Base-by-base conservation (phyloP, 1,284 basidiomycete genomes). In the Fistulina hepatica region DNA sequence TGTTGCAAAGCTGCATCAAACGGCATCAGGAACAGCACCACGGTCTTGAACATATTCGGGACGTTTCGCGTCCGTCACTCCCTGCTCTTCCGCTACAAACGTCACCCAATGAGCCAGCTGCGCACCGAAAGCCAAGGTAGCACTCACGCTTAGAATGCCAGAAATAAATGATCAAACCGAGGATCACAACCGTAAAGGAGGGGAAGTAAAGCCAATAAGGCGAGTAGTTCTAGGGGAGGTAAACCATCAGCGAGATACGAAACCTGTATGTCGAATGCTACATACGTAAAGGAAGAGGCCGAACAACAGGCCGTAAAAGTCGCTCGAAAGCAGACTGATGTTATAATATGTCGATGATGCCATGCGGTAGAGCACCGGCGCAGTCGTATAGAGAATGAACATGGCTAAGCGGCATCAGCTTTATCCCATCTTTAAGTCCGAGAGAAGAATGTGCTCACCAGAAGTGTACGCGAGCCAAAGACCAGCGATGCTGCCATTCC, bases 131-230 rank as follows among this genome's bases (percentile, higher is more conserved):
- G 17, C 33, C 35, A 24, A 42, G 21, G 34, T 32, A 30, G 22
- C 6, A 69, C 81, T 53, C 59, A 85, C 82, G 84, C 26, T 76
- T 77, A 11, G 79, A 72, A 52, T 70, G 63, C 83, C 84, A 89
- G 64, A 88, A 89, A 59, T 89, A 89, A 27, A 78, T 67, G 48
- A 89, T 59, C 6, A 89, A 68, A 3, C 84, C 85, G n/a, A 61
- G 25, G 32, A 88, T 56, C 41, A 85, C 73, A 7, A 85, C 64
- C 1, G 57, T 66, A 51, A 81, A 88, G 0, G 84, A 69, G 41
- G 76, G 60, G 57, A 89, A 89, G 65, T 89, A 88, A 9, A 89
- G 66, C 83, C 83, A 89, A 63, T 73, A 89, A 3, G 83, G 82
- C 19, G 60, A 57, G 61, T 75, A 86, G 47, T 85, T 78, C 83